Base-by-base conservation (phyloP, 2,329 filamentous ascomycete genomes). In the Tolypocladium capitatum region DNA sequence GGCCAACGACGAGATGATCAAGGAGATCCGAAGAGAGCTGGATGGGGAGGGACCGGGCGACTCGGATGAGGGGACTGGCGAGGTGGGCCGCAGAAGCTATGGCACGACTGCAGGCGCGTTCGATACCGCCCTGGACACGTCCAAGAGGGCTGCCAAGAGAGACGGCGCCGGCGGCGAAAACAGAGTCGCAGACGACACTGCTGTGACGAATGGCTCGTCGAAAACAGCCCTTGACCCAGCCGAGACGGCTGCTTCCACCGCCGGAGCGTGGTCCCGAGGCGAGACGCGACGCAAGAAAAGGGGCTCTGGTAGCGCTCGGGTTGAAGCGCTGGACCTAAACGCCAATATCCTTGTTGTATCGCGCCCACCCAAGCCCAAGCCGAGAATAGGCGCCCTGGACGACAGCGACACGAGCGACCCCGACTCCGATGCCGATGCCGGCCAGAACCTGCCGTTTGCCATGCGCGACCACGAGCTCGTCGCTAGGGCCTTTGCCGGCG, bases 401-500 rank as follows among this genome's bases (percentile, higher is more conserved):
- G 59, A 58, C 14, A 61, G 58, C 2, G 66, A 63, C 44, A 63
- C 67, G 49, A 53, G 50, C 31, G 63, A 63, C 21, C 57, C 55
- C 7, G 68, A 68, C 13, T 71, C 68, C 2, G 76, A 78, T 28
- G 70, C 68, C 2, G 76, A 78, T 28, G 70, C 51, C 58, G 68
- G 71, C 20, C 61, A 70, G 44, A 72, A 76, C 52, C 66, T 80
- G 2, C 77, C 77, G 2, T 68, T 82, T 46, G 73, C 75, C 21
- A 73, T 81, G 55, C 72, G 72, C 45, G 78, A 82, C 56, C 72
- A 76, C 53, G 79, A 82, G 35, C 78, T 94, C 49, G 82, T 94
- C 48, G 82, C 84, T 52, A 77, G 81, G 55, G 90, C 88, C 5
- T 96, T 98, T 63, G 91, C 90, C 2, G 89, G 87, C 38, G 89